Base-by-base conservation (phyloP, 2,329 filamentous ascomycete genomes). In the Xylariaceae sp. region DNA sequence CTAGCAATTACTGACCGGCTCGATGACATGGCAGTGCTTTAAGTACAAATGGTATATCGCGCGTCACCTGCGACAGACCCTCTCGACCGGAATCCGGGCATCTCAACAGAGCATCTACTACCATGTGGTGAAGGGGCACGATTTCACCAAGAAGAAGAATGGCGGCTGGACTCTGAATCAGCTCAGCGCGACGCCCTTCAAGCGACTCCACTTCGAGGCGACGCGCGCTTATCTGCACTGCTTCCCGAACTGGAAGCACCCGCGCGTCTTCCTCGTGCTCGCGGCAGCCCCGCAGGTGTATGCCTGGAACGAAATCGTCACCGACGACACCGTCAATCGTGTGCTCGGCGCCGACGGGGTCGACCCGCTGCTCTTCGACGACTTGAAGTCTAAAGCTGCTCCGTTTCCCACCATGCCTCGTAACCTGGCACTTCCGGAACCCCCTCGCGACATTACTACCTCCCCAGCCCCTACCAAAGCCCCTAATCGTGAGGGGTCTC, bases 41-140 rank as follows among this genome's bases (percentile, higher is more conserved):
- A 55, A 55, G 40, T 55, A 21, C 20, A 44, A 21, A 3, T 55
- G 53, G 53, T 51, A 46, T 26, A 14, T 55, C 14, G 48, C 45
- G 5, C 37, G 53, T 9, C 48, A 55, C 20, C 9, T 55, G 3
- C 53, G 53, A 16, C 23, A 23, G 10, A 40, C 29, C 20, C 20
- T 43, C 26, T 23, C 48, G 3, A 20, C 29, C 2, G 7, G 18
- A 14, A 20, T 40, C 21, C n/a, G 46, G 7, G 44, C 53, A n/a
- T 18, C 20, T 7, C 53, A 55, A 10, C 23, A 26, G 23, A 26
- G 20, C 9, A 50, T 47, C 26, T 55, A 55, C 23, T 23, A 29
- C 16, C 44, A 44, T 19, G 23, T 55, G 5, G 40, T 48, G 7
- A 48, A 48, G 19, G 32, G 32, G 2, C 46, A 48, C 26, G 18